A percentile compares a stretch with the other conserved stretches of the same genome.
phyloP scores from a whole-genome alignment of 768 basidiomycete species.

The Boletus coccyginus region DNA sequence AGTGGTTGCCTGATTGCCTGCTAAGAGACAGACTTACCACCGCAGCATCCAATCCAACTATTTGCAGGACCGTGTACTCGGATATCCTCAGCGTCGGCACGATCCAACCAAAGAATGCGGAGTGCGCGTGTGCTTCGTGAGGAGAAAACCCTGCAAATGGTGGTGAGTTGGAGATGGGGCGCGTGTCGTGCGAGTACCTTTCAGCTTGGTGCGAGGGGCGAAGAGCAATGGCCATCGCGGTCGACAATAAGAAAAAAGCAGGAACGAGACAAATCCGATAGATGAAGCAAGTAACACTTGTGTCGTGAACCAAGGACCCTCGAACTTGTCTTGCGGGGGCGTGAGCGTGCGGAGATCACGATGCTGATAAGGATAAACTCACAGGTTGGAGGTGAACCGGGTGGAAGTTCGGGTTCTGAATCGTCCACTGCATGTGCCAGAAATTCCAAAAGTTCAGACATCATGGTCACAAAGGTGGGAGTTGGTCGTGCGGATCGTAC shows the following conservation, averaged over 20 bases:
- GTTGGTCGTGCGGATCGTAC: not conserved
- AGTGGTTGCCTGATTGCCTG: not conserved
- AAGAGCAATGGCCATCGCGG: conserved; percentile 88
- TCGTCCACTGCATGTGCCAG: conserved; percentile 27
- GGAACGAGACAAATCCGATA: conserved; percentile 77
- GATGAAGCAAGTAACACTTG: conserved; percentile 75
- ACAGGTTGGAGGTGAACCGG: conserved; percentile 66
- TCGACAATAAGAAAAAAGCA: conserved; percentile 86
- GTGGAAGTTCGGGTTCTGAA: conserved; percentile 47
- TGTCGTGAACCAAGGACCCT: conserved; percentile 95
- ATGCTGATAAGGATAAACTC: conserved; percentile 28
- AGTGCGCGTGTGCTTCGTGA: conserved; percentile 85
- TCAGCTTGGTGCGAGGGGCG: conserved; percentile 91
- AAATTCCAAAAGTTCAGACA: conserved; percentile 16
- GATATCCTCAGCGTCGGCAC: conserved; percentile 87
- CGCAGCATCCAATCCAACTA: conserved; percentile 94
- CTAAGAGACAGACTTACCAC: conserved; percentile 59
- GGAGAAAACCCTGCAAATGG: conserved; percentile 75
- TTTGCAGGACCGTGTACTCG: conserved; percentile 92
- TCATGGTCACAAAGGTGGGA: not conserved
- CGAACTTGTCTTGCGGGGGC: conserved; percentile 58
- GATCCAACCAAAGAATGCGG: conserved; percentile 94
- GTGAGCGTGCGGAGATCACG: conserved; percentile 7
- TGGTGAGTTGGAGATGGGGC: not conserved
- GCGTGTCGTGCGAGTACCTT: conserved; percentile 51